These are phyloP conservation scores for Raffaelea arxii DNA, from an alignment of 2,329 filamentous ascomycete genomes.

Conservation along the genomic window DNA sequence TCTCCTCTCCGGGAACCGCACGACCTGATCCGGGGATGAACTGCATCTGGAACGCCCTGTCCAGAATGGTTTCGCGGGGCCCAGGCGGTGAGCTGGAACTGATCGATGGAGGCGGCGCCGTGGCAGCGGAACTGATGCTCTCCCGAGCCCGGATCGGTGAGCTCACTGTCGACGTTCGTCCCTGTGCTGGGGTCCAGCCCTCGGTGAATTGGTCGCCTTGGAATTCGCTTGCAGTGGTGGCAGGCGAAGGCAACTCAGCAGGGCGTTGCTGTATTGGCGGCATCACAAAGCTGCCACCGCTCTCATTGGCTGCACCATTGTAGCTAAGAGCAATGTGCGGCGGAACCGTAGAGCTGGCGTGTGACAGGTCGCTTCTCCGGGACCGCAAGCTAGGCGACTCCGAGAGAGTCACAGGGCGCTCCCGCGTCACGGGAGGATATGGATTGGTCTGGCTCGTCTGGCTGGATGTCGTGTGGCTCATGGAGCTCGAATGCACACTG, in stretches of 20 bases:
- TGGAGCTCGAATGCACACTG: conserved; percentile 21
- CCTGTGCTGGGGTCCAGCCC: conserved; percentile 51
- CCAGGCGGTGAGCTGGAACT: conserved; percentile 40
- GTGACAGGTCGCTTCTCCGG: conserved; percentile 51
- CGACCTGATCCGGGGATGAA: conserved; percentile 52
- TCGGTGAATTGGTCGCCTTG: conserved; percentile 48
- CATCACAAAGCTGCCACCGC: conserved; percentile 4
- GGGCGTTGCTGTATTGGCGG: conserved; percentile 24
- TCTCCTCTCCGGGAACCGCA: conserved; percentile 47
- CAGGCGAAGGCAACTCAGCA: conserved; percentile 46
- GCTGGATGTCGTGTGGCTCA: conserved; percentile 39
- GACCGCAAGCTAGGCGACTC: conserved; percentile 53
- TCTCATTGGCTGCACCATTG: conserved; percentile 3
- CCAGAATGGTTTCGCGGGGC: conserved; percentile 56
- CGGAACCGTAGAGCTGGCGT: conserved; percentile 13
- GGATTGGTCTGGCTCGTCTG: conserved; percentile 23
- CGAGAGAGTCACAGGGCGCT: conserved; percentile 43
- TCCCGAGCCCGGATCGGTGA: conserved; percentile 46
- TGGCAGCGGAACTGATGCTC: conserved; percentile 38
- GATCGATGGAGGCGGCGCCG: conserved; percentile 19
- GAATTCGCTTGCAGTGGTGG: conserved; percentile 41
- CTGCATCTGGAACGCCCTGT: conserved; percentile 54
- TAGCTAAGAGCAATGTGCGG: conserved; percentile 4
- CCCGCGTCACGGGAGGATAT: conserved; percentile 39
- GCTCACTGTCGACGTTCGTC: conserved; percentile 46